These are phyloP conservation scores for Aspergillus pseudoviridinutans DNA, from an alignment of 2,329 filamentous ascomycete species.

Conservation along the genomic window DNA sequence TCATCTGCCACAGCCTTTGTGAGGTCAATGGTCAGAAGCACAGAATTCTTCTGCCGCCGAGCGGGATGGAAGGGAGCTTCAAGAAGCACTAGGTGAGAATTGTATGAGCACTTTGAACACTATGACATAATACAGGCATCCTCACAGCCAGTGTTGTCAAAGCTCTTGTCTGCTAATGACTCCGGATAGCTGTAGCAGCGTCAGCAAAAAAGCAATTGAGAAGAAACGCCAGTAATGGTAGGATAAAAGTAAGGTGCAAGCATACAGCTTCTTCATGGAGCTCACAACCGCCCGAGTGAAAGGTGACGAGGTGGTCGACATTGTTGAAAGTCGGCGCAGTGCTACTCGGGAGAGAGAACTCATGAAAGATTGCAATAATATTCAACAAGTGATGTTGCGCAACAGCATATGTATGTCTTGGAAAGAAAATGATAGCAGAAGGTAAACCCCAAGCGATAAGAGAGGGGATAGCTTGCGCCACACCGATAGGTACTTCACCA, in stretches of 20 bases:
- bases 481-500: not conserved
- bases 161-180: conserved; percentile 79
- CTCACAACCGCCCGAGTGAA: conserved; percentile 67
- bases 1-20: conserved; percentile 86
- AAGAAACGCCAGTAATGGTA: conserved; percentile 5
- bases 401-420: not conserved
- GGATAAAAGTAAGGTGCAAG: conserved; percentile 14
- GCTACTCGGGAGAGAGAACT: conserved; percentile 16
- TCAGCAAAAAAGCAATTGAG: conserved; percentile 10
- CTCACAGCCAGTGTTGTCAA: conserved; percentile 87
- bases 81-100: conserved; percentile 54
- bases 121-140: not conserved
- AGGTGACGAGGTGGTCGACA: conserved; percentile 47
- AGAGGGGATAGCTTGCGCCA: not conserved
- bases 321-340: conserved; percentile 26
- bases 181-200: conserved; percentile 69
- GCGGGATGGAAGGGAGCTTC: conserved; percentile 62
- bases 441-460: not conserved
- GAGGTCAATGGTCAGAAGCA: conserved; percentile 83
- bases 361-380: conserved; percentile 17
- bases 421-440: not conserved
- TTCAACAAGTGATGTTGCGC: not conserved
- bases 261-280: conserved; percentile 76
- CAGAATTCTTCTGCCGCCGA: conserved; percentile 59
- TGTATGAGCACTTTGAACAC: conserved; percentile 1